A percentile compares a stretch with the other conserved stretches of the same genome.
These are phyloP conservation scores for Scedosporium apiospermum DNA, from an alignment of 2,329 filamentous ascomycete species.

Conservation along the genomic window DNA sequence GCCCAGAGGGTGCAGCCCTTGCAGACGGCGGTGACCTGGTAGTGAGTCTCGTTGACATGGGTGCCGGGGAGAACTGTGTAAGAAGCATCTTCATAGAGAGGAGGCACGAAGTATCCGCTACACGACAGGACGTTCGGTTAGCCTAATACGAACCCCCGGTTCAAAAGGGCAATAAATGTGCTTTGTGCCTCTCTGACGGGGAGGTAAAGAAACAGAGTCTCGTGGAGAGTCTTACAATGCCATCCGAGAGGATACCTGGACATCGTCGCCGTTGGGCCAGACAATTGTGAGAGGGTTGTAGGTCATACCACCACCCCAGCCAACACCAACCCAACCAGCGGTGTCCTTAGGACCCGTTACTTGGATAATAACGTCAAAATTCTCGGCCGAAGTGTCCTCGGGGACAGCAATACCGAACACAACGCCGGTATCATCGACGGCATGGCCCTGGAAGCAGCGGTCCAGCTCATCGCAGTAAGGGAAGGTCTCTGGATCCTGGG, in stretches of 20 bases:
- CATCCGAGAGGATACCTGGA: conserved; percentile 25
- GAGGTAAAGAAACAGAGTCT: background rate
- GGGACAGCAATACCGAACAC: conserved; percentile 27
- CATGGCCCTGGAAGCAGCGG: conserved; percentile 15
- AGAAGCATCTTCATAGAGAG: conserved; percentile 19
- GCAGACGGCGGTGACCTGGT: conserved; percentile 24
- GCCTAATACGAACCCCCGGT: background rate
- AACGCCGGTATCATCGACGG: conserved; percentile 18
- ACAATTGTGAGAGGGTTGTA: conserved; percentile 31
- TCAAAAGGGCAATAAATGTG: background rate
- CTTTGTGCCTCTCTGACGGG: background rate
- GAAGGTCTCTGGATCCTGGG: conserved; percentile 6
- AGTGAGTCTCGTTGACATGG: conserved; percentile 22
- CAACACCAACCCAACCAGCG: conserved; percentile 31
- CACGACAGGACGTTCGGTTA: background rate
- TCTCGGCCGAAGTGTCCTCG: conserved; percentile 13
- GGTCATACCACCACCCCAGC: conserved; percentile 35
- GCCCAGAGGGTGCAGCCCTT: conserved; percentile 32
- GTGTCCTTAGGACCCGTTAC: conserved; percentile 28
- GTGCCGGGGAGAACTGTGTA: conserved; percentile 26
- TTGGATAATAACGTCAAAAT: conserved; percentile 32
- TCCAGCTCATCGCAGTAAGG: conserved; percentile 13
- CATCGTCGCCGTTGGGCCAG: conserved; percentile 30
- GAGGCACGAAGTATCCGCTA: conserved; percentile 25
- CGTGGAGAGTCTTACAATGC: conserved; percentile 19